phyloP scores from a whole-genome alignment of 768 basidiomycete species.

The Boletus sp. region DNA sequence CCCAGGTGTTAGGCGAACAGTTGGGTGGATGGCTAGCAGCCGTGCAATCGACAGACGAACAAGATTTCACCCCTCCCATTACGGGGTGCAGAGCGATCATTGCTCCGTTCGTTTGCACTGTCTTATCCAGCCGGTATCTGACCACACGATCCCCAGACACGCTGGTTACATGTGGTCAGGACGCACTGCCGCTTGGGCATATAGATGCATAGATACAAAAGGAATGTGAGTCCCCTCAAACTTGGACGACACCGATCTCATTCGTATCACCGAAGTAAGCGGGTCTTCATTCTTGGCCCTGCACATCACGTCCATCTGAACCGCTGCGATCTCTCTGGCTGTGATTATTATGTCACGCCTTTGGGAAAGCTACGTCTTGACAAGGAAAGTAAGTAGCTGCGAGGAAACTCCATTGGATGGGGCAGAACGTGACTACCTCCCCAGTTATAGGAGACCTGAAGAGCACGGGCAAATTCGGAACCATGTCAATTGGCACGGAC shows the following conservation, averaged over 20 bases:
- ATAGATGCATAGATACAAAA: conserved; percentile 78
- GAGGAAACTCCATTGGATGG: neutral
- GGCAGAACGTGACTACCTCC: conserved; percentile 4
- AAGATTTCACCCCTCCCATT: conserved; percentile 63
- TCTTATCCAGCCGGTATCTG: conserved; percentile 2
- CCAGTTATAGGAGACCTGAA: conserved; percentile 17
- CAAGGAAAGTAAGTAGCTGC: conserved; percentile 56
- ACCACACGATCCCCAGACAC: conserved; percentile 53
- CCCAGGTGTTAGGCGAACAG: conserved; percentile 52
- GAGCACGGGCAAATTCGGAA: conserved; percentile 48
- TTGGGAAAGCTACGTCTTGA: conserved; percentile 81
- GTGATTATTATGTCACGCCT: conserved; percentile 77
- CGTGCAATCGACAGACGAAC: conserved; percentile 46
- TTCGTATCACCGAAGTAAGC: conserved; percentile 52
- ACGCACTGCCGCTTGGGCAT: conserved; percentile 93
- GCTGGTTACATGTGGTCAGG: conserved; percentile 97
- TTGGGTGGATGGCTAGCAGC: conserved; percentile 60
- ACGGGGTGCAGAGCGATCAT: conserved; percentile 82
- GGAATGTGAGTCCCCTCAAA: conserved; percentile 61
- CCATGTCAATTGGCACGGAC: conserved; percentile 65
- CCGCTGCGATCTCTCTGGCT: conserved; percentile 84
- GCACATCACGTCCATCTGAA: conserved; percentile 89
- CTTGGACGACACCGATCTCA: conserved; percentile 4
- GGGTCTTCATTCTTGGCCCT: conserved; percentile 93
- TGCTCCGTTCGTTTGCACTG: conserved; percentile 68